These are phyloP conservation scores for Pseudoturritis turrita DNA, from an alignment of 345 rosid species.

Conservation along the genomic window DNA sequence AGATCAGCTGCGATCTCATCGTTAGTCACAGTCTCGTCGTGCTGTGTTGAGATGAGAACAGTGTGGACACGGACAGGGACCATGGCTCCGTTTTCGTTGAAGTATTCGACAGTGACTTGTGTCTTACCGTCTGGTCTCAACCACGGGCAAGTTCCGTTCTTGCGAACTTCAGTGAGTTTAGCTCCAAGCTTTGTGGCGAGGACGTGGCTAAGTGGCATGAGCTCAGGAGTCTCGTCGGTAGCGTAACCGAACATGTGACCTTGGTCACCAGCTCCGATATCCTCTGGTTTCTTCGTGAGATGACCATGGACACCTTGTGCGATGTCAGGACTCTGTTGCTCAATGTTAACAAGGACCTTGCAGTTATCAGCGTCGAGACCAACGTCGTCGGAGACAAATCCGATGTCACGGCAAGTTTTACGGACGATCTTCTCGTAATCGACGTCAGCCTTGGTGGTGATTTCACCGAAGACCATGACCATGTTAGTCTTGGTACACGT, in stretches of 20 bases:
- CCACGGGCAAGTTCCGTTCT: slow-evolving; percentile 38
- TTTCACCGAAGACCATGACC: slow-evolving; percentile 78
- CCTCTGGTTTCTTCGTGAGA: slow-evolving; percentile 60
- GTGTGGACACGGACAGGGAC: slow-evolving; percentile 40
- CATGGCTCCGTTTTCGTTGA: slow-evolving; percentile 37
- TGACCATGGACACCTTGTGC: slow-evolving; percentile 78
- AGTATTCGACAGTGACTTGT: slow-evolving; percentile 38
- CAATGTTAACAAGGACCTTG: slow-evolving; percentile 63
- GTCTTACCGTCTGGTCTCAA: slow-evolving; percentile 40
- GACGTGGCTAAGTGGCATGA: slow-evolving; percentile 72
- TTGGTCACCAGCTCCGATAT: slow-evolving; percentile 74
- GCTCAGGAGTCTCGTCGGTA: slow-evolving; percentile 69
- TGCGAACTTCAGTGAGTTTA: slow-evolving; percentile 64
- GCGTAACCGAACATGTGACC: slow-evolving; percentile 80
- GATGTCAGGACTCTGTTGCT: slow-evolving; percentile 72
- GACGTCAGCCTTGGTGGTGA: slow-evolving; percentile 63
- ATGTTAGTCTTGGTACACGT: slow-evolving; percentile 75
- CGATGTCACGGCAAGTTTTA: slow-evolving; percentile 59
- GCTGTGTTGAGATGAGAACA: slow-evolving; percentile 38
- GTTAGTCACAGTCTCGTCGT: slow-evolving; percentile 39
- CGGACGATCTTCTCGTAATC: slow-evolving; percentile 73
- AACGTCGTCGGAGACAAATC: slow-evolving; percentile 53
- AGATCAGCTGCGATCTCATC: slow-evolving; percentile 43
- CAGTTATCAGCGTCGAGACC: slow-evolving; percentile 70
- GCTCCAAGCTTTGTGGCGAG: slow-evolving; percentile 76